phyloP scores from a whole-genome alignment of 352 stramenopile genomes.

The Globisporangium viniferum region DNA sequence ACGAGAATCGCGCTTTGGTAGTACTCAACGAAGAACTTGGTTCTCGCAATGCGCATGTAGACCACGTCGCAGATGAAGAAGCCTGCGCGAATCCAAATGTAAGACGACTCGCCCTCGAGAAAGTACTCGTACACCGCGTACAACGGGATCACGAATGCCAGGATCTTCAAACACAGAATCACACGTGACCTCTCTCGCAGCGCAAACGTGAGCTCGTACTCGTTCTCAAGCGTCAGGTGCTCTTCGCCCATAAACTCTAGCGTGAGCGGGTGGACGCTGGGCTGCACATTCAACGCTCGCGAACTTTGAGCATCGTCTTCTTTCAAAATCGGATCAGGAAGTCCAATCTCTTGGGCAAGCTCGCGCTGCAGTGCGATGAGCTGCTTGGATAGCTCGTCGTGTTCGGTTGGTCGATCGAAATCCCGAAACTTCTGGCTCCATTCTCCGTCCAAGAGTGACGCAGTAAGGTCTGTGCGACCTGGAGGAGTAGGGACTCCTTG shows the following conservation, averaged over 20 bases:
- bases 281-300: slow-evolving; percentile 57
- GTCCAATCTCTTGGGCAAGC: slow-evolving; percentile 68
- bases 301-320: slow-evolving; percentile 73
- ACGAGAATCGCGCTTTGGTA: slow-evolving; percentile 75
- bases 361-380: slow-evolving; percentile 65
- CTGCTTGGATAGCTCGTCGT: slow-evolving; percentile 80
- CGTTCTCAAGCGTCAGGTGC: slow-evolving; percentile 65
- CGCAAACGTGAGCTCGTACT: slow-evolving; percentile 75
- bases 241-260: slow-evolving; percentile 86
- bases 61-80: slow-evolving; percentile 72
- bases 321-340: slow-evolving; percentile 52
- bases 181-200: slow-evolving; percentile 64
- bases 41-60: slow-evolving; percentile 66
- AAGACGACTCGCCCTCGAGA: slow-evolving; percentile 55
- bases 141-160: slow-evolving; percentile 64
- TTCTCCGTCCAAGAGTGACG: slow-evolving; percentile 60
- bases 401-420: slow-evolving; percentile 71
- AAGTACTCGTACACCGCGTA: slow-evolving; percentile 74
- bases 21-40: slow-evolving; percentile 68
- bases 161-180: slow-evolving; percentile 68
- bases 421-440: slow-evolving; percentile 82
- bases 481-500: slow-evolving; percentile 11
- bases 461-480: slow-evolving; percentile 39
- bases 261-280: slow-evolving; percentile 68
- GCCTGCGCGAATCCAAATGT: slow-evolving; percentile 56